Base-by-base conservation (phyloP, 805 yeast genomes). In the Lipomyces yamadae region DNA sequence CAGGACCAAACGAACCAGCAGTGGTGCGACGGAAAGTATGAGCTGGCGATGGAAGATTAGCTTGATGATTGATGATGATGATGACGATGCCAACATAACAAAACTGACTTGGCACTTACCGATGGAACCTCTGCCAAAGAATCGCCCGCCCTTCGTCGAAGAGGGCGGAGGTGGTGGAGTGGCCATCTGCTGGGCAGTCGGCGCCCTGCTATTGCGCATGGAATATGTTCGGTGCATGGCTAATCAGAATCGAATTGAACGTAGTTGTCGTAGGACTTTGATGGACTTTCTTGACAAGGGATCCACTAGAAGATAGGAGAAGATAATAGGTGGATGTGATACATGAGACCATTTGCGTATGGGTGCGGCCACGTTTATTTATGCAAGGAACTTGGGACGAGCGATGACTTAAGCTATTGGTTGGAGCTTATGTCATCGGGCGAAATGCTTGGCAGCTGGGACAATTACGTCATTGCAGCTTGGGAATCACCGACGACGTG, bases 191-290 rank as follows among this genome's bases (percentile, higher is more conserved):
- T 97, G 86, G 68, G 98, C 98, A 65, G 99, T 93, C 70, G 99
- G 99, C 52, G 98, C 98, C 81, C 97, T 90, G 64, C 89, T 80
- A 75, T 92, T 88, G 86, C 99, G 92, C 81, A 94, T 85, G 45
- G 99, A 94, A 82, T 95, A 95, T 60, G 99, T 94, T 88, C 98
- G 90, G 85, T 94, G 98, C 99, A 95, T 95, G 24, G 54, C 54
- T 65, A 39, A n/a, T 29, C 35, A 52, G 55, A 11, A 10, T 52
- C 34, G 55, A 52, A 3, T 52, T 52, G 33, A 10, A 18, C 6
- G 24, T 42, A 4, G 24, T 4, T n/a, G 48, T 24, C 24, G 24
- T n/a, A 42, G 48, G 48, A 6, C 18, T 15, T 42, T 15, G 18
- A 6, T 15, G 18, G 24, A n/a, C 7, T n/a, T n/a, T 24, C 8